These are phyloP conservation scores for Colletotrichum lupini DNA, from an alignment of 2,329 filamentous ascomycete genomes.

Conservation along the genomic window DNA sequence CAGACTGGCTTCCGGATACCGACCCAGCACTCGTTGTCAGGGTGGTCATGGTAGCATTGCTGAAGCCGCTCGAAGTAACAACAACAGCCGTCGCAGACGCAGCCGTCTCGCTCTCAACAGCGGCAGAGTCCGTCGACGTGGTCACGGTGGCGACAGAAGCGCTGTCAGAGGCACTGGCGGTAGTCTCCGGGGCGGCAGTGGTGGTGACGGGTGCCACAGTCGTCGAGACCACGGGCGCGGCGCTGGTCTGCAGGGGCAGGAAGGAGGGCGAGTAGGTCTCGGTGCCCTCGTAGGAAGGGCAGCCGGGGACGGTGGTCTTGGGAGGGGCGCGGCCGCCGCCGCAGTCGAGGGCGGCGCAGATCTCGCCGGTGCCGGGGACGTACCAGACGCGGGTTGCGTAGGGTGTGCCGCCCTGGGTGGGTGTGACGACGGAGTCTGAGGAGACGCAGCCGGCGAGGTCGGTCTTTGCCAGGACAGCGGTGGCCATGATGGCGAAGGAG, in stretches of 20 bases:
- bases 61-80: neutral
- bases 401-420: constrained; percentile 37
- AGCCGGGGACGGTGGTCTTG: constrained; percentile 72
- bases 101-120: neutral
- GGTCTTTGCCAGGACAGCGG: constrained; percentile 53
- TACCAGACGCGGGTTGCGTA: constrained; percentile 67
- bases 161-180: neutral
- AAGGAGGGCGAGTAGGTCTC: constrained; percentile 64
- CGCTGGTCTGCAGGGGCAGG: constrained; percentile 48
- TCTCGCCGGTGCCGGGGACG: constrained; percentile 71
- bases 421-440: constrained; percentile 41
- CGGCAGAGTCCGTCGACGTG: neutral
- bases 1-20: neutral
- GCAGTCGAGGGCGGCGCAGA: constrained; percentile 74
- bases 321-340: constrained; percentile 74
- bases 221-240: neutral
- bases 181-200: neutral
- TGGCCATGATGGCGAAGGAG: constrained; percentile 41
- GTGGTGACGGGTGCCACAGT: neutral
- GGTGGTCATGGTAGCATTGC: neutral
- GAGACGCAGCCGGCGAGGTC: constrained; percentile 59
- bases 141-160: neutral
- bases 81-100: neutral
- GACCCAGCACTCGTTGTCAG: neutral
- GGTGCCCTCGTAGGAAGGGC: constrained; percentile 65